Conservation (phyloP, 306 rosid species). For the Neltuma alba region DNA sequence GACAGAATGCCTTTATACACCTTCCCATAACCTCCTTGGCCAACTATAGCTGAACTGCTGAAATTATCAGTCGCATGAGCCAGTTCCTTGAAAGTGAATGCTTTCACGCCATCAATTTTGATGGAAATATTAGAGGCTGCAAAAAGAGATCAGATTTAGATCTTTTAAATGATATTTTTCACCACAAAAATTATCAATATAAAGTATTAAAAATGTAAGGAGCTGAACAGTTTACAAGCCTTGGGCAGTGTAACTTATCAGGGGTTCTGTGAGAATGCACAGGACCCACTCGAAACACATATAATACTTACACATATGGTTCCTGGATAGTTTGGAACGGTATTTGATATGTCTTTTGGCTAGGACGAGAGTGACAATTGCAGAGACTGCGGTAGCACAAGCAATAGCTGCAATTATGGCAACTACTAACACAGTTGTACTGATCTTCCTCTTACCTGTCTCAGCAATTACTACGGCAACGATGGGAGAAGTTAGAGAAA, state of each 20-base stretch:
- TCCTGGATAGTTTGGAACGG: conserved; percentile 50
- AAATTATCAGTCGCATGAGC: conserved; percentile 69
- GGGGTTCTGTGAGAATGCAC: background rate
- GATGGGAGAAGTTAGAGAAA: conserved; percentile 32
- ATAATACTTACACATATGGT: conserved; percentile 55
- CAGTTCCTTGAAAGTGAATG: conserved; percentile 75
- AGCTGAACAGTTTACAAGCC: background rate
- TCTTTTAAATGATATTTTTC: conserved; percentile 17
- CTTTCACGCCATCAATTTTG: conserved; percentile 78
- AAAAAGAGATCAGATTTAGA: conserved; percentile 30
- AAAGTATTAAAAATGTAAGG: background rate
- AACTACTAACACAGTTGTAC: conserved; percentile 46
- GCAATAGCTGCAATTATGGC: conserved; percentile 54
- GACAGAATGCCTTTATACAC: conserved; percentile 81
- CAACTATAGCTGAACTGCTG: conserved; percentile 60
- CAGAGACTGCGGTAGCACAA: conserved; percentile 46
- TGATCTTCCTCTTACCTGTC: conserved; percentile 33
- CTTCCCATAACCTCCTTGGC: conserved; percentile 96
- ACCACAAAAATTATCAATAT: background rate
- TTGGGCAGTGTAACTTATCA: background rate
- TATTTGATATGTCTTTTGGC: conserved; percentile 44
- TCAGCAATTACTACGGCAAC: conserved; percentile 40
- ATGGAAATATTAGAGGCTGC: conserved; percentile 67
- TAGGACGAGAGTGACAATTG: conserved; percentile 48
- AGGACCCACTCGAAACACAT: background rate